phyloP scores from a whole-genome alignment of 352 stramenopile genomes.

The Globisporangium sylvaticum region DNA sequence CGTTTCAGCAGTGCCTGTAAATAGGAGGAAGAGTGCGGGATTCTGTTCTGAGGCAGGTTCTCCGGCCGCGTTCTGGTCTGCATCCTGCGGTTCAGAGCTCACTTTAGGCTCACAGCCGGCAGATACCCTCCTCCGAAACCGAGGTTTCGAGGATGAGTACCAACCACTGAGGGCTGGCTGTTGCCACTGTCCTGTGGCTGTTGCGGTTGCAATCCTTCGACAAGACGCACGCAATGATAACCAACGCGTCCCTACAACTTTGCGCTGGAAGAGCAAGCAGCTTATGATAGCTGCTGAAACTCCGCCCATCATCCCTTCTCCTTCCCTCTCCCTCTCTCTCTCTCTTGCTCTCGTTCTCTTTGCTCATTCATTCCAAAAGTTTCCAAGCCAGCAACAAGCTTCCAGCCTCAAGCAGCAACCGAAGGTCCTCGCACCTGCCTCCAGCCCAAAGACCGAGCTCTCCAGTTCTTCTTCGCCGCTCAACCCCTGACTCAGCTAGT shows the following conservation, averaged over 20 bases:
- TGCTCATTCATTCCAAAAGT: neutral
- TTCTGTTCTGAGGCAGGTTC: neutral
- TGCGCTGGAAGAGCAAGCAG: no score
- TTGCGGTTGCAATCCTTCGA: neutral
- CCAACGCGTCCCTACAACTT: neutral
- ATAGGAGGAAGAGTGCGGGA: neutral
- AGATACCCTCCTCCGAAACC: no score
- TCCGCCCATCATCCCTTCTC: neutral
- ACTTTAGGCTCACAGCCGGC: no score
- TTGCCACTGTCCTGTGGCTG: neutral
- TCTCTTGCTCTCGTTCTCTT: neutral
- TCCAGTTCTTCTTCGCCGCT: neutral
- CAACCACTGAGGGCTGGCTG: no score
- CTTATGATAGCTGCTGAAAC: neutral
- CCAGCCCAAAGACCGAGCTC: neutral
- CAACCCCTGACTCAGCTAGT: neutral
- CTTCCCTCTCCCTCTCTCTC: no score
- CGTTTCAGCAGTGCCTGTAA: neutral
- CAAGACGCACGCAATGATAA: neutral
- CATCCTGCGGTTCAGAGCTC: neutral
- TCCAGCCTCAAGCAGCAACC: neutral
- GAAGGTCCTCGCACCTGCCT: conserved; percentile 1
- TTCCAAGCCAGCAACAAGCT: conserved; percentile 8
- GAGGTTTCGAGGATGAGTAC: no score
- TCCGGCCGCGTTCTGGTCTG: neutral